A percentile compares a stretch with the other conserved stretches of the same genome.
These are phyloP conservation scores for Carex kokanica DNA, from an alignment of 176 grass and related monocot genomes.

Conservation along the genomic window DNA sequence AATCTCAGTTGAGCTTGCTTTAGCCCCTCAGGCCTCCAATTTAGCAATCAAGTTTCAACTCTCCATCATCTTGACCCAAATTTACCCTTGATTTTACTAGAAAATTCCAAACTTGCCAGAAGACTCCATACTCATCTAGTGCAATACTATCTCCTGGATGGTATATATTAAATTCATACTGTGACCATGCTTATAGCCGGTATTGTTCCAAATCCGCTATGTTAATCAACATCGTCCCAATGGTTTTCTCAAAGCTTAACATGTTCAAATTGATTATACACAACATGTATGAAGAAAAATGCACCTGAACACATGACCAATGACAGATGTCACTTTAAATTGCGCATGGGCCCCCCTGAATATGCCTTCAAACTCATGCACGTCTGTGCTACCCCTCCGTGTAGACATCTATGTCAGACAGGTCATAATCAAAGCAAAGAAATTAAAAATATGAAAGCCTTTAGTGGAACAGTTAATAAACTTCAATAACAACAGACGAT, in stretches of 20 bases:
- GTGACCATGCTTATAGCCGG: background rate
- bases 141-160: background rate
- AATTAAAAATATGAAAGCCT: no score
- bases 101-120: background rate
- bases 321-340: conserved; percentile 91
- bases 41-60: background rate
- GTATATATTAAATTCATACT: background rate
- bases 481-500: conserved; percentile 2
- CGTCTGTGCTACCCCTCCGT: conserved; percentile 70
- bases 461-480: no score
- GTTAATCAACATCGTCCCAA: background rate
- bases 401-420: conserved; percentile 56
- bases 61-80: background rate
- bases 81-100: background rate
- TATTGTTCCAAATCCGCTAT: background rate
- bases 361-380: conserved; percentile 84
- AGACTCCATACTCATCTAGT: background rate
- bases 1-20: background rate
- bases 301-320: conserved; percentile 90
- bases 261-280: background rate
- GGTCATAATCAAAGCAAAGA: background rate
- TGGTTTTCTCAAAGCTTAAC: background rate
- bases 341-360: conserved; percentile 52
- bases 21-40: background rate
- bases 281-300: background rate